These are phyloP conservation scores for Syzygium aqueum DNA, from an alignment of 345 rosid species.

Conservation along the genomic window DNA sequence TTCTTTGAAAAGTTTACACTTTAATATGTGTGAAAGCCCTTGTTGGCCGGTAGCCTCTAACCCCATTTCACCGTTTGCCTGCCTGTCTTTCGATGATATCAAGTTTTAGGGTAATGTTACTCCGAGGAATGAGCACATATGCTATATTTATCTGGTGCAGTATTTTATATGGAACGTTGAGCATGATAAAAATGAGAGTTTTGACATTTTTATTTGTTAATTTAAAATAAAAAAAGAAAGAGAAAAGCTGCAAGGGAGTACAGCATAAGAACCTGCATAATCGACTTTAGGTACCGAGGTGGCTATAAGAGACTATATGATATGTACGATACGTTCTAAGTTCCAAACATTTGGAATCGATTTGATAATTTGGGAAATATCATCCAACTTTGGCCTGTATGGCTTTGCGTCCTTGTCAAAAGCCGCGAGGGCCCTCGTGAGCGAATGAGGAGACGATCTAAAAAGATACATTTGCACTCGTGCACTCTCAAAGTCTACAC, in stretches of 20 bases:
- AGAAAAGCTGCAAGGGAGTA: no score
- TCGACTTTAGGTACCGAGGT: not conserved
- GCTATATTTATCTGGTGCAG: not conserved
- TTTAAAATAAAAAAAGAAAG: no score
- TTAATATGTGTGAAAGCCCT: not conserved
- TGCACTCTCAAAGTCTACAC: no score
- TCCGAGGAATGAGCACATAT: not conserved
- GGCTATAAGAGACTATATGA: fast-evolving
- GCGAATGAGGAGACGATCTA: no score
- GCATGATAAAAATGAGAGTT: not conserved
- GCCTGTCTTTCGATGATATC: not conserved
- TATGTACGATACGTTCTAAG: no score
- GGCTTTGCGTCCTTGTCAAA: no score
- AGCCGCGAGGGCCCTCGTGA: no score
- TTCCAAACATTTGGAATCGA: not conserved
- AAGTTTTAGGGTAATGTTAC: not conserved
- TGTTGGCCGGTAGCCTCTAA: not conserved
- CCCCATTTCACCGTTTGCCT: not conserved
- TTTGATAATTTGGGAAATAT: no score
- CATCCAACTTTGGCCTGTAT: no score
- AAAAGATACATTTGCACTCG: no score
- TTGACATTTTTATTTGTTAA: not conserved
- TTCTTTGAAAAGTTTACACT: not conserved
- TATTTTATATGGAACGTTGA: not conserved
- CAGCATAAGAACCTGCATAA: not conserved